These are phyloP conservation scores for Cynara cardunculus DNA, from an alignment of 129 eudicot species.

Conservation along the genomic window DNA sequence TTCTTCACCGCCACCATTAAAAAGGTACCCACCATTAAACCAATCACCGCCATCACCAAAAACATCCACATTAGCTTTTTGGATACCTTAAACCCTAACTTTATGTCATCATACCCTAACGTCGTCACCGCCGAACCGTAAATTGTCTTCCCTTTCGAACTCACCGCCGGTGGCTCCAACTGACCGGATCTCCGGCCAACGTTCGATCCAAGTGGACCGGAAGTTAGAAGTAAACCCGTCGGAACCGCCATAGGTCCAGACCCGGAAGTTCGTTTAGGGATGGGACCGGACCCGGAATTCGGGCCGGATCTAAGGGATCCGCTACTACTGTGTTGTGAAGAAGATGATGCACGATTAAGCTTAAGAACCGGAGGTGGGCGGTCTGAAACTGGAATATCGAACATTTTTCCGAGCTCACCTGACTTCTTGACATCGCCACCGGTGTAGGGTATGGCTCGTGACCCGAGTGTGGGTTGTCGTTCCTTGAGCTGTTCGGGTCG, in stretches of 20 bases:
- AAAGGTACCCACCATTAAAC: conserved; percentile 66
- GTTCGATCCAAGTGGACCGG: conserved; percentile 76
- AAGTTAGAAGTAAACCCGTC: conserved; percentile 74
- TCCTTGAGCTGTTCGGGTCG: conserved; percentile 73
- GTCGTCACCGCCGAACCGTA: conserved; percentile 79
- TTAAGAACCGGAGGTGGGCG: conserved; percentile 38
- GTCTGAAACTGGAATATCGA: conserved; percentile 48
- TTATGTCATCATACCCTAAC: conserved; percentile 49
- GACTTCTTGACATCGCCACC: conserved; percentile 94
- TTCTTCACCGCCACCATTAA: conserved; percentile 79
- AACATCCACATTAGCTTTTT: conserved; percentile 77
- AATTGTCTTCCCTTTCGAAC: conserved; percentile 39
- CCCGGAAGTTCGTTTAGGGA: conserved; percentile 32
- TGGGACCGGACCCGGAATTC: conserved; percentile 57
- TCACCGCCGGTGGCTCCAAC: conserved; percentile 30
- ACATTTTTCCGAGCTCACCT: conserved; percentile 94
- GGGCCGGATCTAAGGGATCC: conserved; percentile 79
- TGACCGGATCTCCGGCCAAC: conserved; percentile 65
- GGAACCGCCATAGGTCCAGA: conserved; percentile 61
- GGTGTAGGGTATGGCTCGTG: conserved; percentile 87
- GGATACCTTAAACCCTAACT: conserved; percentile 72
- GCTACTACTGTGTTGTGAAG: conserved; percentile 59
- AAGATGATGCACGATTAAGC: conserved; percentile 41
- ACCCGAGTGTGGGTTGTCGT: conserved; percentile 49
- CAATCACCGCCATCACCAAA: conserved; percentile 65